Base-by-base conservation (phyloP, 148 eudicot genomes). In the Drosera capensis region DNA sequence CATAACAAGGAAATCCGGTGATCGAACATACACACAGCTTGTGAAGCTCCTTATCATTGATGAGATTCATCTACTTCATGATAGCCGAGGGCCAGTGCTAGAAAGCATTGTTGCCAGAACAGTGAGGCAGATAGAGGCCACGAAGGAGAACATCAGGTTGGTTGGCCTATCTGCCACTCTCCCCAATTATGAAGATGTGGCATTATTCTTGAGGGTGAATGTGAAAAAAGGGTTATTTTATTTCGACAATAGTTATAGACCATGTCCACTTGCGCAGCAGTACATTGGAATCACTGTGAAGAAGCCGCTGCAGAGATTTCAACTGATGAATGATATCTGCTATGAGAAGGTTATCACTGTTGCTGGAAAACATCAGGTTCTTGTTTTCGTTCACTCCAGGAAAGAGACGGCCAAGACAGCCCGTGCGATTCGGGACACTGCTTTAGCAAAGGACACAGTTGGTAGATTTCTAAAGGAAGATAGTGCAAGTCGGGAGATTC, bases 161-260 rank as follows among this genome's bases (percentile, higher is more conserved):
- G 84, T 80, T 57, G 90, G 84, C 7, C 58, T 80, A 46, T 80
- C 90, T 20, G 90, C 90, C 37, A 80, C 84, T n/a, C 90, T 80
- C 49, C 90, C 90, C 23, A 80, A 80, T 39, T 73, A 59, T 50
- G 80, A 73, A 38, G 90, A 80, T 44, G 80, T 80, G 8, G 90
- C 90, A 0, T 25, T 73, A 43, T 77, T 80, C 57, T 56, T 80
- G 55, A 71, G 90, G 59, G 84, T 80, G n/a, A 59, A 80, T 46
- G 34, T 66, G 25, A 46, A 68, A 13, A 80, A 71, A 53, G 90
- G 90, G 19, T 67, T 77, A 26, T 80, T 77, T 57, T 50, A 71
- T 49, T 80, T 80, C 61, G 84, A 80, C 62, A 80, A 80, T 52
- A 80, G 84, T 62, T 80, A 73, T 50, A 64, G 90, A 53, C 90